Conservation (phyloP, 768 basidiomycete species). For the Phlebiopsis gigantea region DNA sequence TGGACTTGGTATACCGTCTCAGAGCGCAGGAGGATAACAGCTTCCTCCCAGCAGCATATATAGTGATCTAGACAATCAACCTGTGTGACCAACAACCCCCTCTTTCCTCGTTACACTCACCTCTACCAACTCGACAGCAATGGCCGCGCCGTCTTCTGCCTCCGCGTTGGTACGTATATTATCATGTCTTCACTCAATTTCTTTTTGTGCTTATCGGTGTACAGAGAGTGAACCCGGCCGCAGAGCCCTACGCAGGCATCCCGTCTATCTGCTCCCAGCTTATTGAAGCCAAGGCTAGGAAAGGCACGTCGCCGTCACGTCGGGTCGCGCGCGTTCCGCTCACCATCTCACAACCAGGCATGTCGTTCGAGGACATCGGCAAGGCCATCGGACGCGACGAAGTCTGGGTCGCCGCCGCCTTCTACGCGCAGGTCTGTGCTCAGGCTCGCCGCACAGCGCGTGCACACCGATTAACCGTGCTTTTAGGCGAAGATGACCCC, state of each 20-base stretch:
- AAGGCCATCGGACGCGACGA: conserved; percentile 66
- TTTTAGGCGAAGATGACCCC: conserved; percentile 62
- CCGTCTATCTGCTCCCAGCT: conserved; percentile 45
- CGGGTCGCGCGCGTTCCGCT: not conserved
- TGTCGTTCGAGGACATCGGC: conserved; percentile 68
- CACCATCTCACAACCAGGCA: conserved; percentile 32
- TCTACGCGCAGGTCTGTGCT: conserved; percentile 66
- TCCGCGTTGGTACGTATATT: conserved; percentile 2
- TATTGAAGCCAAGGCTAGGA: conserved; percentile 63
- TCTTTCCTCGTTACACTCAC: not conserved
- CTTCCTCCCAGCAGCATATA: not conserved
- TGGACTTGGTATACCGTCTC: not conserved
- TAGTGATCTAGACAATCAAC: not conserved
- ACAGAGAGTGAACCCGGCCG: conserved; percentile 18
- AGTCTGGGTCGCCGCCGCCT: conserved; percentile 77
- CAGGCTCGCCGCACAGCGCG: not conserved
- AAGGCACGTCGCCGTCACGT: conserved; percentile 35
- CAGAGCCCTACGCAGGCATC: conserved; percentile 26
- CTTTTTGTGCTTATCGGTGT: not conserved
- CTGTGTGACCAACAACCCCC: not conserved
- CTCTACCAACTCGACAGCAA: not conserved
- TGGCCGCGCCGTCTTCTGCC: conserved; percentile 5
- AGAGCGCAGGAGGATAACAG: not conserved
- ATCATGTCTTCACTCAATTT: not conserved
- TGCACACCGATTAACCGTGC: not conserved